Evolutionary conservation across 2,329 filamentous ascomycete genomes (phyloP).

Genomic region (Bipolaris zeicola): DNA sequence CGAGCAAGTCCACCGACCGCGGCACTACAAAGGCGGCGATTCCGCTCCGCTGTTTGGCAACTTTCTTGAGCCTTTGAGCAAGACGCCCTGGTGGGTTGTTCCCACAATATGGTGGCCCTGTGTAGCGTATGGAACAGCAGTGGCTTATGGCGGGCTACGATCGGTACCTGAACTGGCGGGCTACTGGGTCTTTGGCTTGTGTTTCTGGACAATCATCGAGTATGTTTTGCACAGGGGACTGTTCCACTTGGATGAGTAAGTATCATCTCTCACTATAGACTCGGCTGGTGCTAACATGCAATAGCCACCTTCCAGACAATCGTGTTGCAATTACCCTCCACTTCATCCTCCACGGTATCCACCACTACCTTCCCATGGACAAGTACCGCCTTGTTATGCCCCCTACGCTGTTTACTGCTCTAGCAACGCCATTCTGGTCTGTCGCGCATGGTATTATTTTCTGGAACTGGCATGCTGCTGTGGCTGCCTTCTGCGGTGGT

Average conservation of each 20-base stretch:
- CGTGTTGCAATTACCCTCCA: conserved; percentile 83
- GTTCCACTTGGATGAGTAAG: conserved; percentile 92
- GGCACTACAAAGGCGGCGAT: conserved; percentile 91
- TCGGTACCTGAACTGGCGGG: conserved; percentile 53
- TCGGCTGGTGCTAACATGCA: conserved; percentile 12
- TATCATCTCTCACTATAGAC: conserved; percentile 18
- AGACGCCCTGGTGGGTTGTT: conserved; percentile 93
- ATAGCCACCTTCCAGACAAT: conserved; percentile 87
- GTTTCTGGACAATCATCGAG: conserved; percentile 87
- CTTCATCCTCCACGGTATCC: conserved; percentile 94
- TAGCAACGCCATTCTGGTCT: conserved; percentile 91
- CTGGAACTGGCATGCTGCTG: conserved; percentile 82
- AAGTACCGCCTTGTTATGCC: conserved; percentile 97
- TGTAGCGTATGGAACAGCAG: conserved; percentile 72
- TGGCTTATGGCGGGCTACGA: conserved; percentile 65
- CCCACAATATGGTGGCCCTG: conserved; percentile 84
- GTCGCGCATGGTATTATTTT: conserved; percentile 81
- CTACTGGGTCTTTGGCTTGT: conserved; percentile 74
- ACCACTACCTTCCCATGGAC: conserved; percentile 99
- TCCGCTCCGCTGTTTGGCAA: conserved; percentile 96
- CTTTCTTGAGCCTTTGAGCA: conserved; percentile 94
- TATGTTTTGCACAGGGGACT: conserved; percentile 87
- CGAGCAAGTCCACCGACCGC: conserved; percentile 91
- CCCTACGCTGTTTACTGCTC: conserved; percentile 79
- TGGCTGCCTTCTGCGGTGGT: conserved; percentile 82